Conservation (phyloP, 148 eudicot species). For the Gaultheria prostrata region DNA sequence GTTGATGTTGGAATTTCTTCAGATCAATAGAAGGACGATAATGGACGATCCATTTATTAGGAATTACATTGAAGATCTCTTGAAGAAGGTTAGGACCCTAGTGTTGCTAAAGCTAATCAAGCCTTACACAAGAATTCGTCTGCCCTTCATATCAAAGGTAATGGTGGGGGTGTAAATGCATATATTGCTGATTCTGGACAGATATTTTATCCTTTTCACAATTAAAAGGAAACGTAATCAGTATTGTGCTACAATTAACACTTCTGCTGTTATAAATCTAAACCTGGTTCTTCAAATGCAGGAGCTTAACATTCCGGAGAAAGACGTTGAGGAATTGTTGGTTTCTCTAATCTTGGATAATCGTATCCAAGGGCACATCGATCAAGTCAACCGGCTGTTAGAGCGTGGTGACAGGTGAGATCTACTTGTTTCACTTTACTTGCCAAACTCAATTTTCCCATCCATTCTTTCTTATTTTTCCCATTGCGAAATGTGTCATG, state of each 20-base stretch:
- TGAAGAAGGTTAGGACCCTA: conserved; percentile 93
- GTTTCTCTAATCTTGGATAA: conserved; percentile 93
- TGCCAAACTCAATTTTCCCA: background rate
- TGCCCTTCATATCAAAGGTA: conserved; percentile 96
- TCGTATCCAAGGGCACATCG: conserved; percentile 90
- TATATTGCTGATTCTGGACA: background rate
- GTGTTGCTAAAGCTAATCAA: conserved; percentile 96
- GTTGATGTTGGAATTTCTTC: conserved; percentile 14
- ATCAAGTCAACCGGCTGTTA: conserved; percentile 85
- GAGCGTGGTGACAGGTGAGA: conserved; percentile 80
- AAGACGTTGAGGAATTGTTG: conserved; percentile 81
- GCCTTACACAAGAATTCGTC: conserved; percentile 93
- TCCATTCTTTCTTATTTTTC: background rate
- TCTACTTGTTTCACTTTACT: background rate
- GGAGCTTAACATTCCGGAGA: conserved; percentile 96
- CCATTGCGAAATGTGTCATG: conserved; percentile 6
- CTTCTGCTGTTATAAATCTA: background rate
- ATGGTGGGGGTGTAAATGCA: background rate
- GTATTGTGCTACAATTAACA: background rate
- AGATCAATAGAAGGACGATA: conserved; percentile 90
- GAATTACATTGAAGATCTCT: conserved; percentile 90
- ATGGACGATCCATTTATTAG: conserved; percentile 96
- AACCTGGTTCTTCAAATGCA: conserved; percentile 18
- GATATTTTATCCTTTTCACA: background rate
- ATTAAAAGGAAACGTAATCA: background rate